Conservation (phyloP, 441 rosid species). For the Kokia cookei region DNA sequence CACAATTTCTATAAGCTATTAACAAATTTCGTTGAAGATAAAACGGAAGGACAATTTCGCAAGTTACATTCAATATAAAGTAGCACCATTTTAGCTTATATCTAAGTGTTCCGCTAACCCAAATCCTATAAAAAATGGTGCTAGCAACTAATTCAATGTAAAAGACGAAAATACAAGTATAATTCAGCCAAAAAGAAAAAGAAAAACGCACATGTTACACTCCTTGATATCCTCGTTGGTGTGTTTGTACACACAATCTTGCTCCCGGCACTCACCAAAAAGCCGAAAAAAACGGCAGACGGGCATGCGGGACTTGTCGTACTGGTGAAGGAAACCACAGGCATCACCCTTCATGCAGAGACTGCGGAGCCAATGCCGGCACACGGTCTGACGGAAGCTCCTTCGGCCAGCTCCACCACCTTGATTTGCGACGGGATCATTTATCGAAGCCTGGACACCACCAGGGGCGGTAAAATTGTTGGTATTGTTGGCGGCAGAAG, state of each 20-base stretch:
- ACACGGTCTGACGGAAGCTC: constrained; percentile 97
- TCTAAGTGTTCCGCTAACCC: not conserved
- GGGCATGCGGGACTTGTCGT: constrained; percentile 96
- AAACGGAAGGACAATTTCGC: not conserved
- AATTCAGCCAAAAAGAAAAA: not conserved
- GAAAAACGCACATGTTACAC: constrained; percentile 76
- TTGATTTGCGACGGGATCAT: constrained; percentile 14
- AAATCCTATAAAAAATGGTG: not conserved
- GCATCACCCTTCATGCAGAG: constrained; percentile 99
- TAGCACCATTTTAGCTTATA: not conserved
- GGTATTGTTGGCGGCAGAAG: constrained; percentile 13
- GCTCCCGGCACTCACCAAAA: constrained; percentile 95
- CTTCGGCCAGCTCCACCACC: constrained; percentile 46
- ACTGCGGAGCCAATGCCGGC: constrained; percentile 98
- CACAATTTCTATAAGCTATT: not conserved
- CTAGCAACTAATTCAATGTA: not conserved
- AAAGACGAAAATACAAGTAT: not conserved
- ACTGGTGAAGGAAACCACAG: constrained; percentile 96
- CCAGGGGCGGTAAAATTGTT: constrained; percentile 8
- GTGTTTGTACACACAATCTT: constrained; percentile 95
- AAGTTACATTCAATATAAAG: not conserved
- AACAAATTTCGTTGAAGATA: not conserved
- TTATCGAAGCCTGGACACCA: constrained; percentile 14
- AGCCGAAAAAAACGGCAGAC: constrained; percentile 85
- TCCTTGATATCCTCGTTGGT: constrained; percentile 97